Evolutionary conservation across 2,329 filamentous ascomycete species (phyloP).

Genomic region (Cryphonectria nitschkei): DNA sequence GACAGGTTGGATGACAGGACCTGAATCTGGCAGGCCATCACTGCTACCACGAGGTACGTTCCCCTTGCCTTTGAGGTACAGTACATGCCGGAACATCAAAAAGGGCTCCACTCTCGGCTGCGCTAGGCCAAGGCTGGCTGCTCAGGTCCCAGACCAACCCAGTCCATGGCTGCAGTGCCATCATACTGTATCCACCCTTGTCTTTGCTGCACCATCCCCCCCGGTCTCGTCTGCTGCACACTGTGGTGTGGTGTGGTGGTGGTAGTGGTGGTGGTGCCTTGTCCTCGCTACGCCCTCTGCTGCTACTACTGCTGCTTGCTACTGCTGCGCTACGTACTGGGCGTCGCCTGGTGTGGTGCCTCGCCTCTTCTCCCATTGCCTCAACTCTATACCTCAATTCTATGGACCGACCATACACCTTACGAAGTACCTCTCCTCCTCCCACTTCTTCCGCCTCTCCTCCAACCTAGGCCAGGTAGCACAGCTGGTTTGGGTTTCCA

Average conservation of each 20-base stretch:
- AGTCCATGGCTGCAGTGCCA: slow-evolving; percentile 11
- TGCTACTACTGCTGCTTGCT: slow-evolving; percentile 11
- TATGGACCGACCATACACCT: background rate
- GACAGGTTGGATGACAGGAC: background rate
- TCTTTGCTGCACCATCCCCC: background rate
- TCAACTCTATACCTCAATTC: slow-evolving; percentile 12
- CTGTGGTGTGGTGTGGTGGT: background rate
- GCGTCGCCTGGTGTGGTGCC: slow-evolving; percentile 11
- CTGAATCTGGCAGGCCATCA: background rate
- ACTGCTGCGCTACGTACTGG: slow-evolving; percentile 17
- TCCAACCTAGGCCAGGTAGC: slow-evolving; percentile 22
- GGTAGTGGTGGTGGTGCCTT: slow-evolving; percentile 3
- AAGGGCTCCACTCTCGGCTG: slow-evolving; percentile 2
- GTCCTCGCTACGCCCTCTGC: slow-evolving; percentile 13
- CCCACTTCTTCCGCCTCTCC: slow-evolving; percentile 14
- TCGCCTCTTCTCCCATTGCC: slow-evolving; percentile 14
- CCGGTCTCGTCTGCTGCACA: background rate
- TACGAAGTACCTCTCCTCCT: slow-evolving; percentile 15
- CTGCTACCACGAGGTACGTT: slow-evolving; percentile 1
- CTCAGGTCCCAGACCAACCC: slow-evolving; percentile 9
- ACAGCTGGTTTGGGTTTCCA: slow-evolving; percentile 22
- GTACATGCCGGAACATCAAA: slow-evolving; percentile 5
- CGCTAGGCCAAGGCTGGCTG: slow-evolving; percentile 18
- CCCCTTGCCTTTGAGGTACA: background rate
- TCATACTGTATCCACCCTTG: slow-evolving; percentile 20